phyloP scores from a whole-genome alignment of 257 asterid genomes.

The Scutellaria baicalensis region DNA sequence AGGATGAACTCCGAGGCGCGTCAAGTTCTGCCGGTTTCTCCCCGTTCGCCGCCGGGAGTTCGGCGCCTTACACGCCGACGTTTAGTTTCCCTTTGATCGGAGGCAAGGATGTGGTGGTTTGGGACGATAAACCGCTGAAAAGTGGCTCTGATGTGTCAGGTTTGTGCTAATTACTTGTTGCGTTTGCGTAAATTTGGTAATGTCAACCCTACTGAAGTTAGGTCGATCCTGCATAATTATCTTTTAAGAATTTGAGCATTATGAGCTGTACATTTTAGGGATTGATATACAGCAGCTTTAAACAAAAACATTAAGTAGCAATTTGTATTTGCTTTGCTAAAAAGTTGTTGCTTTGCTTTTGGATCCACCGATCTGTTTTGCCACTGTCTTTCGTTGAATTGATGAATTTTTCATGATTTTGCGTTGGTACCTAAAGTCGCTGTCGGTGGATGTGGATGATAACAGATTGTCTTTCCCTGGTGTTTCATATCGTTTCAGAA shows the following conservation, averaged over 20 bases:
- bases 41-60: constrained; percentile 42
- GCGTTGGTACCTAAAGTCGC: background rate
- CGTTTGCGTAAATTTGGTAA: background rate
- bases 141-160: constrained; percentile 66
- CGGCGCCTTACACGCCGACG: constrained; percentile 40
- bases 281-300: background rate
- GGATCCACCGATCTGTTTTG: constrained; percentile 9
- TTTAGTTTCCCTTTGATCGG: constrained; percentile 64
- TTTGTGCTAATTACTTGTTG: constrained; percentile 17
- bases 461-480: background rate
- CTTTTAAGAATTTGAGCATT: background rate
- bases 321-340: background rate
- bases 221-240: background rate
- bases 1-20: constrained; percentile 40
- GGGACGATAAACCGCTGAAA: constrained; percentile 55
- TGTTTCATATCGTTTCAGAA: background rate
- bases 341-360: background rate
- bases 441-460: background rate
- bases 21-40: constrained; percentile 61
- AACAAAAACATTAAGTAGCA: background rate
- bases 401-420: background rate
- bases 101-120: constrained; percentile 60
- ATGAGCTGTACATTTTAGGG: background rate
- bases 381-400: background rate
- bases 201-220: background rate